Evolutionary conservation across 2,329 filamentous ascomycete genomes (phyloP), one percentile per base, ranked within the genome.

Genomic region (Fusarium tuaranense): DNA sequence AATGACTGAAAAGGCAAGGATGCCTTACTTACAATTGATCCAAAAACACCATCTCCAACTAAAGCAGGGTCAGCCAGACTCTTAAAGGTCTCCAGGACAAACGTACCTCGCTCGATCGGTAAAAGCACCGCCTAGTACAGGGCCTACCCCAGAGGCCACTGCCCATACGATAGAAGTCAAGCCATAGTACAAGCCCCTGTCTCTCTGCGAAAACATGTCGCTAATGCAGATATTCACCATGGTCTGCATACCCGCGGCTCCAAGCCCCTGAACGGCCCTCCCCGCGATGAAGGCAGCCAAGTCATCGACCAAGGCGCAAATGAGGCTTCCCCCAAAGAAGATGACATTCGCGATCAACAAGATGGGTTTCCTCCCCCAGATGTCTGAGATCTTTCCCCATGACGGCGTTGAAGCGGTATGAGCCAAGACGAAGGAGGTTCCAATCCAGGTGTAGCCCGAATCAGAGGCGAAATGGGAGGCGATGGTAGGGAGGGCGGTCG

Each of bases 361-460:
- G 34, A 90, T 84, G 0, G 86, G 86, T 75, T 90, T 90, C 8
- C 89, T 85, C 4, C 89, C 89, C 86, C 86, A 91, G 38, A 91
- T 90, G 70, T 91, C 89, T 2, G 86, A 87, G 39, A 90, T 80
- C 70, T 88, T 89, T 6, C 91, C 92, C 93, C 93, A 95, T n/a
- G 92, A 88, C 0, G 93, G 92, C 0, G 89, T 90, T 2, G 87
- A 87, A 0, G 92, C 91, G 0, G 92, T 91, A 77, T 90, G 91
- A 18, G 91, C 92, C 13, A 95, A 88, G 5, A 95, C 85, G 80
- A 93, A 95, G 0, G 93, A 90, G 32, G 89, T 91, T 1, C 93
- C 93, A 70, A 96, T 93, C 94, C 93, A 95, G 16, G 91, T 91
- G 82, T 95, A 95, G 8, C 92, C 92, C 1, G 89, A 85, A 18